Base-by-base conservation (phyloP, 1,284 basidiomycete species). In the Cryptococcus amylolentus region DNA sequence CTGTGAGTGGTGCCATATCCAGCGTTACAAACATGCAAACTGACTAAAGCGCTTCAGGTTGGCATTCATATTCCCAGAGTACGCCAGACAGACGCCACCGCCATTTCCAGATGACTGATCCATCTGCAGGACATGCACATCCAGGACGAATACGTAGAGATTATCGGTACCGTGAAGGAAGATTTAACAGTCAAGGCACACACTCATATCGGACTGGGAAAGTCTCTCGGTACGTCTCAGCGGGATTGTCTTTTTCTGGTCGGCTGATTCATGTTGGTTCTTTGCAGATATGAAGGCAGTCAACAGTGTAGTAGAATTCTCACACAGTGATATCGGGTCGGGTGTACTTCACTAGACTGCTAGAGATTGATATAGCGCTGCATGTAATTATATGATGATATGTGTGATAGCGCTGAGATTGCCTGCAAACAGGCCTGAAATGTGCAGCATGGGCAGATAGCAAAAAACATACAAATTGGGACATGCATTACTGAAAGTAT, bases 81-180 rank as follows among this genome's bases (percentile, higher is more conserved):
- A 61, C 39, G 82, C 40, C 23, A 14, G 26, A 23, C n/a, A 37
- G 45, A 4, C 31, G 23, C 40, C 51, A 18, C 4, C 23, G 46
- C 38, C 18, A 18, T 23, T 3, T 14, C 35, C 13, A 41, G 40
- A 31, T 16, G 38, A 56, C 59, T 67, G 57, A 63, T 42, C 48
- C 53, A 48, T 5, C 8, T 12, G 5, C 65, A 87, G 84, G 80
- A 80, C 54, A 75, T 80, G 43, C 72, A 79, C 40, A 74, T 86
- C 48, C 73, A 75, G 0, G 84, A 84, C 47, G 77, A 81, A 7
- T 91, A 80, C 58, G 79, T 89, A 46, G 91, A 94, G 74, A 78
- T 93, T 52, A 82, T 94, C 44, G 91, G 89, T 8, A 82, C 74
- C 5, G 88, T 87, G 8, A 58, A 80, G 35, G 82, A 86, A 55